phyloP scores from a whole-genome alignment of 148 eudicot genomes.

The Silene conica region DNA sequence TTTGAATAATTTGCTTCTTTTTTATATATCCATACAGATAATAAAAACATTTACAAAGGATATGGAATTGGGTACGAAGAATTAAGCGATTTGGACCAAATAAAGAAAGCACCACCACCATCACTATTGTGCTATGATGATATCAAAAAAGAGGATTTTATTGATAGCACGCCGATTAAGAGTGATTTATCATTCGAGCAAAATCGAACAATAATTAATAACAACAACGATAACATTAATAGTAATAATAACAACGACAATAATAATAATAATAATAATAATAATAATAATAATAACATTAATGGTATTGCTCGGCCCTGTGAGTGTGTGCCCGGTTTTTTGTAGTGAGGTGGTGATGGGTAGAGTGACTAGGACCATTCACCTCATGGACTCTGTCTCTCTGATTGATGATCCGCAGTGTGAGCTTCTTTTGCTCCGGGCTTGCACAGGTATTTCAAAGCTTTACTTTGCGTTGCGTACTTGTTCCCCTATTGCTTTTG shows the following conservation, averaged over 20 bases:
- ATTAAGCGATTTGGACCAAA: conserved; percentile 10
- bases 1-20: background rate
- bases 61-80: conserved; percentile 10
- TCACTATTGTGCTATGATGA: conserved; percentile 12
- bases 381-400: too few species aligned
- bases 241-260: background rate
- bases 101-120: conserved; percentile 18
- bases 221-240: background rate
- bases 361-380: too few species aligned
- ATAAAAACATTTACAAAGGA: conserved; percentile 11
- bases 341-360: too few species aligned
- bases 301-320: too few species aligned
- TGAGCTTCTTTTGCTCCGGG: too few species aligned
- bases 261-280: background rate
- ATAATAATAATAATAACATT: too few species aligned
- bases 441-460: too few species aligned
- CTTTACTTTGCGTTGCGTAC: too few species aligned
- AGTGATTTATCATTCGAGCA: background rate
- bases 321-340: too few species aligned
- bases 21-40: conserved; percentile 14
- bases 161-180: conserved; percentile 7
- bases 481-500: too few species aligned
- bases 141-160: background rate
- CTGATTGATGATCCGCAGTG: too few species aligned
- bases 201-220: background rate